phyloP scores from a whole-genome alignment of 2,329 filamentous ascomycete species.

The Diplodia sapinea region DNA sequence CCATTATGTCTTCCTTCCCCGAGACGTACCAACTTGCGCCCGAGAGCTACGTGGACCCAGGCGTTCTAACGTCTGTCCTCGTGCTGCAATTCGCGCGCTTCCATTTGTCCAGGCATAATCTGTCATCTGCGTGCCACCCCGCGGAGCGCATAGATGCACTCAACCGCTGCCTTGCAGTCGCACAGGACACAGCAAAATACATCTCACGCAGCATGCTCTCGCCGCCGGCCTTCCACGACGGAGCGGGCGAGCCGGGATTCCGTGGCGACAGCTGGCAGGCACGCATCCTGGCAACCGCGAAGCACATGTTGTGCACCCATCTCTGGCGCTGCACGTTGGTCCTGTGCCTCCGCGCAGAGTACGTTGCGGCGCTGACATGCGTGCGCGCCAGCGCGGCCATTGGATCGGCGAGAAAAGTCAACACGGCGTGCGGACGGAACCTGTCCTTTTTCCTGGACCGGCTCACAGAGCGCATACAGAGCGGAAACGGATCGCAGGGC shows the following conservation, averaged over 20 bases:
- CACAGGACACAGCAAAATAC: conserved; percentile 78
- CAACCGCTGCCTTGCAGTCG: conserved; percentile 74
- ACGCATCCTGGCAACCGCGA: conserved; percentile 69
- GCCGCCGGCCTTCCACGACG: conserved; percentile 38
- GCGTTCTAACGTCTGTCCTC: conserved; percentile 74
- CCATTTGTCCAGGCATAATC: conserved; percentile 85
- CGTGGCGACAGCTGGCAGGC: conserved; percentile 55
- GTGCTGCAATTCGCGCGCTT: conserved; percentile 84
- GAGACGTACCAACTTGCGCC: conserved; percentile 72
- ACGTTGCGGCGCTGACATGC: conserved; percentile 73
- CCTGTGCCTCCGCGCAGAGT: conserved; percentile 75
- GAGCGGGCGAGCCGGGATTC: conserved; percentile 31
- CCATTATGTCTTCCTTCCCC: conserved; percentile 77
- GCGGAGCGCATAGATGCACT: conserved; percentile 73
- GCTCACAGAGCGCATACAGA: conserved; percentile 63
- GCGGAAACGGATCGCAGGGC: conserved; percentile 46
- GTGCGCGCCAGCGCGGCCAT: conserved; percentile 74
- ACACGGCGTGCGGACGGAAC: conserved; percentile 79
- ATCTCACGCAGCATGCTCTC: conserved; percentile 69
- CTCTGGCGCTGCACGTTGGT: conserved; percentile 87
- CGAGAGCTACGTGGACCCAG: conserved; percentile 71
- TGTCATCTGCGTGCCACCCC: conserved; percentile 71
- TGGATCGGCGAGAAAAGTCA: conserved; percentile 72
- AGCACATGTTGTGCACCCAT: conserved; percentile 78
- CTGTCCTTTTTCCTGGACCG: conserved; percentile 78